Evolutionary conservation across 2,329 filamentous ascomycete species (phyloP).

Genomic region (Ophiocordyceps sinensis): DNA sequence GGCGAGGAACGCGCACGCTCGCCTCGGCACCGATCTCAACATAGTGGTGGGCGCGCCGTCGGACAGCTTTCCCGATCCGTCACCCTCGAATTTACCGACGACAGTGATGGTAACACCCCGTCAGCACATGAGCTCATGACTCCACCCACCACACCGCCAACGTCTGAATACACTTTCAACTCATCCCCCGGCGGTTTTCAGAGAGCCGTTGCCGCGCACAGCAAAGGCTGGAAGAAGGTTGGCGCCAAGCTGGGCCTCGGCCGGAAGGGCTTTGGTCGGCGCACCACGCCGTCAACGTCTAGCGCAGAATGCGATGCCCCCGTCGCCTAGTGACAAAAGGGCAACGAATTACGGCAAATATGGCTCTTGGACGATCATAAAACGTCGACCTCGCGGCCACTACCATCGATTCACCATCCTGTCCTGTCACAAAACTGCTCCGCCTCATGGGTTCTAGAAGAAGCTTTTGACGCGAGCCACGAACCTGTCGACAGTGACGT

Average conservation of each 20-base stretch:
- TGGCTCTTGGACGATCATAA: too few species aligned
- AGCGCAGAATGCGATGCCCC: conserved; percentile 20
- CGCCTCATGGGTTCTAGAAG: too few species aligned
- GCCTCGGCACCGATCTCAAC: conserved; percentile 12
- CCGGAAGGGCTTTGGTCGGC: conserved; percentile 32
- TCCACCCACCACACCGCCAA: conserved; percentile 58
- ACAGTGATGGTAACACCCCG: conserved; percentile 47
- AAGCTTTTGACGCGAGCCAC: too few species aligned
- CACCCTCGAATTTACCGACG: conserved; percentile 42
- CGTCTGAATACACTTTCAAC: conserved; percentile 38
- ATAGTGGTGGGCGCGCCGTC: not conserved
- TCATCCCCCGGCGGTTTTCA: conserved; percentile 38
- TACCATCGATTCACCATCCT: too few species aligned
- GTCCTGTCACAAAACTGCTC: too few species aligned
- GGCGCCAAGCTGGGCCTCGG: conserved; percentile 45
- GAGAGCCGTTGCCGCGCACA: conserved; percentile 37
- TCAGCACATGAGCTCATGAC: conserved; percentile 50
- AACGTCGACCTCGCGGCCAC: too few species aligned
- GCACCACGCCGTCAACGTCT: conserved; percentile 29
- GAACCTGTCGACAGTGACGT: too few species aligned
- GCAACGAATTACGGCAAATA: too few species aligned
- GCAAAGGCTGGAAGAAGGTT: conserved; percentile 50
- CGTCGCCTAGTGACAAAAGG: conserved; percentile 14
- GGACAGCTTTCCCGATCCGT: conserved; percentile 14
- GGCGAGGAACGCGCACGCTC: conserved; percentile 25